Evolutionary conservation across 495 filamentous ascomycete genomes (phyloP).

Genomic region (Durotheca rogersii): DNA sequence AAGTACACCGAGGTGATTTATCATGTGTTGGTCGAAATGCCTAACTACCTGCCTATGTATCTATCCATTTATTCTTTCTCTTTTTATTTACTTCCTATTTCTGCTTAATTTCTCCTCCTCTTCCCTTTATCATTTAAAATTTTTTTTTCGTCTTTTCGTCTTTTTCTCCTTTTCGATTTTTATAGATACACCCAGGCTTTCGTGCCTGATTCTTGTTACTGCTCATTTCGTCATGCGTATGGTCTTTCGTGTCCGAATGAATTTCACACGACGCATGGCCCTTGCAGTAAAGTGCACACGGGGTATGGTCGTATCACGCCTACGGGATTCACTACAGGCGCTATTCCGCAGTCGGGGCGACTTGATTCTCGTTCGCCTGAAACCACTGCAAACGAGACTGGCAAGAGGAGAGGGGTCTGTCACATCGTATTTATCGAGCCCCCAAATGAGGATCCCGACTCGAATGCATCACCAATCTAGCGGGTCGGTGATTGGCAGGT

Average conservation of each 20-base stretch:
- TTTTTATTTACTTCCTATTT: no score
- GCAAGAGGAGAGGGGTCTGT: slow-evolving; percentile 5
- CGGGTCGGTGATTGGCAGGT: no score
- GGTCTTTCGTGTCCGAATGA: no score
- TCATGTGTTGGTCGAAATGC: no score
- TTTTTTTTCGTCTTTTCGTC: slow-evolving; percentile 6
- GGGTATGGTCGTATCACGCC: slow-evolving; percentile 21
- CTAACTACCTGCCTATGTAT: no score
- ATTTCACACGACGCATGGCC: slow-evolving; percentile 11
- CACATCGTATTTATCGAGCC: slow-evolving; percentile 19
- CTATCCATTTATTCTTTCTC: no score
- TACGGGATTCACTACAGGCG: slow-evolving; percentile 11
- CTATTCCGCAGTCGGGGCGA: slow-evolving; percentile 11
- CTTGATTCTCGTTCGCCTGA: slow-evolving; percentile 20
- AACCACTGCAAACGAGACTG: slow-evolving; percentile 13
- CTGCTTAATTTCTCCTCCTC: no score
- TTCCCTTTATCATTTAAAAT: no score
- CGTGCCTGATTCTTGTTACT: no score
- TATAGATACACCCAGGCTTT: no score
- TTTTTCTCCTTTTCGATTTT: not conserved
- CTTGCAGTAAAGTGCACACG: slow-evolving; percentile 29
- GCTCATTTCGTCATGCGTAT: no score
- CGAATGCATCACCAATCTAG: slow-evolving; percentile 3
- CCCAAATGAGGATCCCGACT: slow-evolving; percentile 9
- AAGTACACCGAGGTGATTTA: no score